These are phyloP conservation scores for Phytophthora citricola DNA, from an alignment of 352 stramenopile genomes.

Conservation along the genomic window DNA sequence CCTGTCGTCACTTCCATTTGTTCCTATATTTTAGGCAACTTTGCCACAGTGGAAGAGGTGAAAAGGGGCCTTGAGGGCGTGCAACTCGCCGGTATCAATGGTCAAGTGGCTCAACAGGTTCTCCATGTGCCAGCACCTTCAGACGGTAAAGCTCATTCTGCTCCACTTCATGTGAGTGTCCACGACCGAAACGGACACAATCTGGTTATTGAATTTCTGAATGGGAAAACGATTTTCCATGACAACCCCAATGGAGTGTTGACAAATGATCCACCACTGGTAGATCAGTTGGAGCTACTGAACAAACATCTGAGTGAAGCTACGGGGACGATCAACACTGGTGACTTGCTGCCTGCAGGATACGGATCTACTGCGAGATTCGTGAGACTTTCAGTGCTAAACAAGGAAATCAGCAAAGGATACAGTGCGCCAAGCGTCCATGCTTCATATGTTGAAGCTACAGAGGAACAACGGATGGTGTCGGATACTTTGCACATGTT, in stretches of 20 bases:
- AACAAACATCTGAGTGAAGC: slow-evolving; percentile 29
- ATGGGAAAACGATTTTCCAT: slow-evolving; percentile 58
- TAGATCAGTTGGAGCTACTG: slow-evolving; percentile 51
- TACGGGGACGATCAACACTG: slow-evolving; percentile 22
- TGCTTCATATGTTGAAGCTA: slow-evolving; percentile 60
- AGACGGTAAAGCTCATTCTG: slow-evolving; percentile 30
- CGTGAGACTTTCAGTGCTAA: slow-evolving; percentile 71
- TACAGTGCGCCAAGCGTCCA: slow-evolving; percentile 41
- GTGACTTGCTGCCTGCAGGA: slow-evolving; percentile 45
- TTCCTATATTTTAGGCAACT: slow-evolving; percentile 81
- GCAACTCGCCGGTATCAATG: slow-evolving; percentile 65
- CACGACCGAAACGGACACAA: slow-evolving; percentile 67
- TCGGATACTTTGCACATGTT: slow-evolving; percentile 69
- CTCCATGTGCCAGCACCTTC: slow-evolving; percentile 24
- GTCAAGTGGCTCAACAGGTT: slow-evolving; percentile 32
- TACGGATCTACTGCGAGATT: slow-evolving; percentile 69
- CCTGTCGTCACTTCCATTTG: slow-evolving; percentile 71
- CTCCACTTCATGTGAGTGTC: slow-evolving; percentile 69
- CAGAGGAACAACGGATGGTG: slow-evolving; percentile 58
- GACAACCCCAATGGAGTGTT: slow-evolving; percentile 74
- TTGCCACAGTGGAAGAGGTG: slow-evolving; percentile 65
- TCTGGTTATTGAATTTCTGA: slow-evolving; percentile 77
- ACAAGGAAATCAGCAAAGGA: slow-evolving; percentile 43
- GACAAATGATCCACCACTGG: slow-evolving; percentile 72
- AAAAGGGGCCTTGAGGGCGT: slow-evolving; percentile 50